Base-by-base conservation (phyloP, 768 basidiomycete genomes). In the Leccinellum luteum region DNA sequence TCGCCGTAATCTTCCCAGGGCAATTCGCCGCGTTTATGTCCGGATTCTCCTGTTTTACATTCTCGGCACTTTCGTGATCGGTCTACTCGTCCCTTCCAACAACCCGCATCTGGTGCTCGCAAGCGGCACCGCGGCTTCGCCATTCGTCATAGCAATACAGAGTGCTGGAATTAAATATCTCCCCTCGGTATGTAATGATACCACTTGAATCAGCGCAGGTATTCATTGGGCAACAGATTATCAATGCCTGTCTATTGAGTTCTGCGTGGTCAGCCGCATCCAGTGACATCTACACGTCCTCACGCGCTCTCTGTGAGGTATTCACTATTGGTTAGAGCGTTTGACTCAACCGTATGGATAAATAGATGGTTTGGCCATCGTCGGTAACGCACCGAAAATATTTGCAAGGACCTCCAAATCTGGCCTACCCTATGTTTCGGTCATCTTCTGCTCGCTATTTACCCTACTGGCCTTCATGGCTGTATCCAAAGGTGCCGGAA, bases 381-480 rank as follows among this genome's bases (percentile, higher is more conserved):
- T 84, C 32, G 87, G 90, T 2, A 92, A 93, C 69, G 94, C 94
- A 0, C 95, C 94, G 0, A 84, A 74, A 56, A 74, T 95, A 57
- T 95, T 98, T 76, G 66, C 81, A 30, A 81, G 73, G 65, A 89
- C 90, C 0, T 81, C 85, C 41, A 80, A 79, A 59, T 79, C 74
- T 27, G 96, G 96, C 51, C 79, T 97, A 23, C 96, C 96, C 3
- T 84, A 84, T 55, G 77, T 84, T 43, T 81, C 90, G 21, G 78
- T 98, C 57, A 64, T 82, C n/a, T 81, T 88, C 67, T 87, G 84
- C 65, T 77, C 89, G 3, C 61, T 74, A n/a, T 93, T 95, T 69
- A 76, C 85, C 3, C 60, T 79, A 1, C 80, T 92, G 19, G 87
- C 89, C 3, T 97, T 82, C 77, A 95, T 96, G 93, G 86, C 82